phyloP scores from a whole-genome alignment of 495 filamentous ascomycete species.

The Barbatosphaeria neglecta region DNA sequence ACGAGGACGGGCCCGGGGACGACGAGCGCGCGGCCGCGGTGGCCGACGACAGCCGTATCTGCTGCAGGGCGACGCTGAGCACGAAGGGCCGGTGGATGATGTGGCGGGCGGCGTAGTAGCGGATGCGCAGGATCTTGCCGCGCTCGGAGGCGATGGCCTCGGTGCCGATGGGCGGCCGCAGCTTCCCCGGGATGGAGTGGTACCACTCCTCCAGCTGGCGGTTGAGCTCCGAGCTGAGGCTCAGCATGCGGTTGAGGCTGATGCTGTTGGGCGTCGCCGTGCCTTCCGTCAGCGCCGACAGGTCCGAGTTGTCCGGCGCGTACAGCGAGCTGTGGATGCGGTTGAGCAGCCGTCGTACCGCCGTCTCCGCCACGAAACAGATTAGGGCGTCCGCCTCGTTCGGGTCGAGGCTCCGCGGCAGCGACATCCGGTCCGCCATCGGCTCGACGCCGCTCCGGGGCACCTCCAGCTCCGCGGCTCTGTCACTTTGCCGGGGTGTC shows the following conservation, averaged over 20 bases:
- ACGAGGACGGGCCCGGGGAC: slow-evolving; percentile 8
- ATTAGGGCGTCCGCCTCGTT: slow-evolving; percentile 19
- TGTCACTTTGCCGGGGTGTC: slow-evolving; percentile 11
- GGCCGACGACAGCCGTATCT: slow-evolving; percentile 10
- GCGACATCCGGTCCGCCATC: slow-evolving; percentile 18
- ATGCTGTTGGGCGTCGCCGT: slow-evolving; percentile 10
- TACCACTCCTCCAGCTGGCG: slow-evolving; percentile 27
- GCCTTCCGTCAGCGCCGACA: slow-evolving; percentile 4
- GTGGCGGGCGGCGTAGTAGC: slow-evolving; percentile 23
- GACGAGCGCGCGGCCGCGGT: neutral
- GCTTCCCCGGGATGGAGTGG: slow-evolving; percentile 21
- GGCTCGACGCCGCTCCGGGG: slow-evolving; percentile 22
- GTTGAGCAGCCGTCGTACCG: slow-evolving; percentile 23
- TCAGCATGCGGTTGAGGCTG: slow-evolving; percentile 16
- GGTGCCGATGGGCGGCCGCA: slow-evolving; percentile 16
- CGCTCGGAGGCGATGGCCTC: slow-evolving; percentile 14
- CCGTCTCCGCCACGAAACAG: slow-evolving; percentile 24
- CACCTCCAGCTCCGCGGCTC: slow-evolving; percentile 22
- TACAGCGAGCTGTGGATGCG: slow-evolving; percentile 27
- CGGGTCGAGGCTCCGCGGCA: slow-evolving; percentile 19
- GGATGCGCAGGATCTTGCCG: slow-evolving; percentile 18
- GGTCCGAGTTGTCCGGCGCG: slow-evolving; percentile 13
- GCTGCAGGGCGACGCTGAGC: slow-evolving; percentile 14
- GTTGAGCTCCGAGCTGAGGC: slow-evolving; percentile 20
- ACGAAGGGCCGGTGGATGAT: slow-evolving; percentile 25